Conservation (phyloP, 495 filamentous ascomycete genomes). For the Rusavskia elegans region DNA sequence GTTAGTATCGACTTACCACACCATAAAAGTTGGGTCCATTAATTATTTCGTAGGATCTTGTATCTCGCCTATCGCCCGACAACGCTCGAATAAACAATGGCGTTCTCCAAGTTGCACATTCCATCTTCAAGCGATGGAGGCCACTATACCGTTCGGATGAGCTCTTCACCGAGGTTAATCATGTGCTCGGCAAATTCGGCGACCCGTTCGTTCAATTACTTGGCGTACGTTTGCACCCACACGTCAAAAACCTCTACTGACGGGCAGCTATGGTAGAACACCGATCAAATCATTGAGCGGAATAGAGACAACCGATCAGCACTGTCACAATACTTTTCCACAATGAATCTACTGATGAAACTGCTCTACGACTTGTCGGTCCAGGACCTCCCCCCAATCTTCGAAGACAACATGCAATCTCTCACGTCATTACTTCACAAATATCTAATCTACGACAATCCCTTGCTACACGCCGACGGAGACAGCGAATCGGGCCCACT, state of each 20-base stretch:
- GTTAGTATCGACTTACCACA: conserved; percentile 22
- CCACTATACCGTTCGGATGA: conserved; percentile 83
- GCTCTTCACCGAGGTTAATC: conserved; percentile 84
- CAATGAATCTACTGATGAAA: conserved; percentile 74
- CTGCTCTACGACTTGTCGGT: conserved; percentile 90
- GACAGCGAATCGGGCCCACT: conserved; percentile 72
- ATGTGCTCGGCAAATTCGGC: conserved; percentile 74
- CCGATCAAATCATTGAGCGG: conserved; percentile 60
- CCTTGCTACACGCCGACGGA: conserved; percentile 62
- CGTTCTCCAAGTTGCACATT: conserved; percentile 91
- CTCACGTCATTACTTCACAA: conserved; percentile 75
- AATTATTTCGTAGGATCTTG: conserved; percentile 48
- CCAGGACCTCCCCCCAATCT: conserved; percentile 86
- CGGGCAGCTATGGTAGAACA: conserved; percentile 30
- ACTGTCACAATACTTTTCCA: conserved; percentile 60
- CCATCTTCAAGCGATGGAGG: conserved; percentile 92
- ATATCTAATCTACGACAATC: conserved; percentile 80
- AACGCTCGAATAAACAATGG: conserved; percentile 76
- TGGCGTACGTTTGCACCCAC: conserved; percentile 32
- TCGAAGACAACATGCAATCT: conserved; percentile 65
- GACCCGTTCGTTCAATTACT: conserved; percentile 66
- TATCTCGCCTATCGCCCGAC: conserved; percentile 62
- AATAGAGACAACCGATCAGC: conserved; percentile 56
- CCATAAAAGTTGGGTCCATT: not conserved
- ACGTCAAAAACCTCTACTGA: not conserved